Evolutionary conservation across 768 basidiomycete species (phyloP).

Genomic region (Mycena capillaripes): DNA sequence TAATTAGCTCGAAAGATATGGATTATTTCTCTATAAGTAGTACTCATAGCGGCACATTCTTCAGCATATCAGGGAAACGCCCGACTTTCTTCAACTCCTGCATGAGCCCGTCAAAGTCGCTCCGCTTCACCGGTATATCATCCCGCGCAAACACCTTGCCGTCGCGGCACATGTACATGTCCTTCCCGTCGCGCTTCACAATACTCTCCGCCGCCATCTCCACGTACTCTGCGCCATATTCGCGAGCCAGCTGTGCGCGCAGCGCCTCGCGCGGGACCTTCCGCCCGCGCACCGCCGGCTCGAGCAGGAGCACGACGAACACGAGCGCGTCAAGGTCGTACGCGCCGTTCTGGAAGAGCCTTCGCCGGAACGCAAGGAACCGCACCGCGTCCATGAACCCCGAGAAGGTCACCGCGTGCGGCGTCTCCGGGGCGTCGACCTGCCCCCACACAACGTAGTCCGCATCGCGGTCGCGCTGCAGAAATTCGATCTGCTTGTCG

Average conservation of each 20-base stretch:
- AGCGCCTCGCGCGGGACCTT: conserved; percentile 6
- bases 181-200: conserved; percentile 5
- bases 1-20: too few species aligned
- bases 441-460: conserved; percentile 13
- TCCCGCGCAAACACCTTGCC: background rate
- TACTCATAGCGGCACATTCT: background rate
- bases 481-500: conserved; percentile 2
- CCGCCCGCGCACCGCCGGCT: conserved; percentile 7
- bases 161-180: conserved; percentile 5
- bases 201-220: conserved; percentile 8
- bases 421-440: conserved; percentile 10
- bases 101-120: background rate
- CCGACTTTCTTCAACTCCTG: conserved; percentile 6
- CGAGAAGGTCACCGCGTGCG: conserved; percentile 4
- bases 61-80: conserved; percentile 4
- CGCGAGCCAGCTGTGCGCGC: conserved; percentile 18
- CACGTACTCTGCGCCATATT: conserved; percentile 3
- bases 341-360: conserved; percentile 9
- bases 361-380: conserved; percentile 12
- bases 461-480: background rate
- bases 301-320: conserved; percentile 10
- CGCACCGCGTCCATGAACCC: background rate
- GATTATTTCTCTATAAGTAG: too few species aligned
- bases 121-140: background rate
- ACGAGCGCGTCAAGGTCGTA: conserved; percentile 20